phyloP scores from a whole-genome alignment of 78 protist species.

The Protostelium mycophagum region DNA sequence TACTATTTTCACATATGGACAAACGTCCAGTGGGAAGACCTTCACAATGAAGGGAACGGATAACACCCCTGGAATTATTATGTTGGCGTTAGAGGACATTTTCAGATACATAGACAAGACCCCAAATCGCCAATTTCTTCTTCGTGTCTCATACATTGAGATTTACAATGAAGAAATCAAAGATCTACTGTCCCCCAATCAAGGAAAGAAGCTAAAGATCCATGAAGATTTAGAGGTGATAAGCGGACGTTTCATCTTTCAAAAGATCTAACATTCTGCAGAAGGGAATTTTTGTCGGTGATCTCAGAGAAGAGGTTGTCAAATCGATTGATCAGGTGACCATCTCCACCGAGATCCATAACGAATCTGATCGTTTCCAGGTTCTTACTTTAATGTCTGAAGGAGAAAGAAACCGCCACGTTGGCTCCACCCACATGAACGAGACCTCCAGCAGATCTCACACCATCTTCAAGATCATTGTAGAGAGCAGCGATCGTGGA shows the following conservation, averaged over 20 bases:
- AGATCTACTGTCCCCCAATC: slow-evolving; percentile 42
- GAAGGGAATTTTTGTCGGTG: slow-evolving; percentile 30
- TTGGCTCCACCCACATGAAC: slow-evolving; percentile 82
- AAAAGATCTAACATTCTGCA: neutral
- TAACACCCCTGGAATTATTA: slow-evolving; percentile 66
- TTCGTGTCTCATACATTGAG: slow-evolving; percentile 74
- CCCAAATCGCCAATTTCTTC: slow-evolving; percentile 24
- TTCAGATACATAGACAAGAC: slow-evolving; percentile 20
- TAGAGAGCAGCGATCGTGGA: slow-evolving; percentile 42
- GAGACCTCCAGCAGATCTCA: slow-evolving; percentile 80
- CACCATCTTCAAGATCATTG: slow-evolving; percentile 75
- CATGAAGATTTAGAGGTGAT: slow-evolving; percentile 16
- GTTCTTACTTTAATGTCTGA: neutral
- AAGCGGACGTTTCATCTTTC: neutral
- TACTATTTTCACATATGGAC: slow-evolving; percentile 46
- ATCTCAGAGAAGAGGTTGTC: slow-evolving; percentile 65
- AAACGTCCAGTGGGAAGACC: slow-evolving; percentile 81
- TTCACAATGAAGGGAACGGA: slow-evolving; percentile 67
- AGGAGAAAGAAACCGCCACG: slow-evolving; percentile 38
- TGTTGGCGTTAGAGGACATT: slow-evolving; percentile 46
- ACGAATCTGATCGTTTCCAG: slow-evolving; percentile 15
- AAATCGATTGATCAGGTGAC: slow-evolving; percentile 23
- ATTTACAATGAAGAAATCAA: slow-evolving; percentile 75
- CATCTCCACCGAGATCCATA: slow-evolving; percentile 20
- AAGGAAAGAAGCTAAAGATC: slow-evolving; percentile 28